Evolutionary conservation across 2,329 filamentous ascomycete species (phyloP), one percentile per base, ranked within the genome.

Genomic region (Neonectria coccinea): DNA sequence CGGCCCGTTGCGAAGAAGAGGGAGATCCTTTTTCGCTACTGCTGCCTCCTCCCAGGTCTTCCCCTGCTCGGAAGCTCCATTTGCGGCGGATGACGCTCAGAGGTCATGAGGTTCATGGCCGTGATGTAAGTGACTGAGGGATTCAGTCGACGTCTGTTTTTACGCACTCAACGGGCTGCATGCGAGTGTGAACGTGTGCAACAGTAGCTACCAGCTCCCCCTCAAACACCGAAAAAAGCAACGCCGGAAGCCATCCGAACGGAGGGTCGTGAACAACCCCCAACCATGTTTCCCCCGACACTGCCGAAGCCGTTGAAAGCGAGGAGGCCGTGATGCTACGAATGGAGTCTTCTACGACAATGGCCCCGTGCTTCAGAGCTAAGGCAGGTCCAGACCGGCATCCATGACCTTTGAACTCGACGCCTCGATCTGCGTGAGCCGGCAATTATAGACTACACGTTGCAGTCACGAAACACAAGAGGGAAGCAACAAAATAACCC

Each of bases 391-490:
- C 56, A 59, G 36, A 39, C 47, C 47, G 45, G 22, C 16, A 42
- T 14, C 54, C 52, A 52, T 58, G 51, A 41, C 59, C 12, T 36
- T 36, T 14, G 11, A 14, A 36, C 33, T 36, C 14, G 33, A 36
- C 11, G 31, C 12, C 33, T 36, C 33, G 27, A 2, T 29, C 27
- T 29, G 27, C 27, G 29, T 4, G 10, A 31, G 58, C 56, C 66
- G 59, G 63, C 53, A 71, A 65, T 66, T 62, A 62, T 51, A n/a
- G n/a, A n/a, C n/a, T n/a, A 62, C 58, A 59, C 29, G 29, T 31
- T 67, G 48, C 51, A 56, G 68, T 25, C 63, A 64, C 58, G 52
- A 64, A 48, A 51, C 50, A 65, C 27, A 29, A 10, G 4, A 25
- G 22, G 22, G 22, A 25, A 25, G 22, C 22, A 25, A 25, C 4